These are phyloP conservation scores for Pseudocohnilembus persalinus DNA, from an alignment of 169 alveolate species.

Conservation along the genomic window DNA sequence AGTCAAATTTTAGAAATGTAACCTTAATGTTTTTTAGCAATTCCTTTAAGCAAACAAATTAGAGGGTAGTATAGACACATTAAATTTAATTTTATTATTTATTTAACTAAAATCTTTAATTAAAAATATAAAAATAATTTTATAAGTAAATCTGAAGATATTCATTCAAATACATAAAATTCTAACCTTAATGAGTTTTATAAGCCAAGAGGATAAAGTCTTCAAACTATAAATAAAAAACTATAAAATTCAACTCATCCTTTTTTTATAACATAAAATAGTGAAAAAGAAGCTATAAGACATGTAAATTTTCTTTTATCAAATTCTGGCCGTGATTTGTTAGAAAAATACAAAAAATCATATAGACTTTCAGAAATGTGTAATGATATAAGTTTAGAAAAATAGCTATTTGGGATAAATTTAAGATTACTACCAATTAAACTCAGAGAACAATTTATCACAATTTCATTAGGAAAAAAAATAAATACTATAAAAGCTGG, in stretches of 20 bases:
- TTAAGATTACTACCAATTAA: background rate
- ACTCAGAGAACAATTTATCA: background rate
- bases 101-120: background rate
- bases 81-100: too few relatives aligned
- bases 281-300: background rate
- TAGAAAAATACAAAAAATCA: background rate
- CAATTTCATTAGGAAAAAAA: background rate
- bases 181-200: background rate
- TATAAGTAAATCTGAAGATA: background rate
- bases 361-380: background rate
- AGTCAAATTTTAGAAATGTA: too few relatives aligned
- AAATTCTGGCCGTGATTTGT: background rate
- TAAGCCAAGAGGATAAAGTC: background rate
- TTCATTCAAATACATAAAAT: background rate
- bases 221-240: background rate
- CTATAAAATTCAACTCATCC: background rate
- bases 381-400: background rate
- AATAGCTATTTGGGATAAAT: background rate
- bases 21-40: too few relatives aligned
- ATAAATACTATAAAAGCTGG: background rate
- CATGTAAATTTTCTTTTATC: background rate
- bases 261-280: too few relatives aligned
- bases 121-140: too few relatives aligned
- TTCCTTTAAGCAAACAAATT: too few relatives aligned
- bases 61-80: too few relatives aligned